Evolutionary conservation across 2,329 filamentous ascomycete species (phyloP).

Genomic region (Neocatenulostroma microsporum): DNA sequence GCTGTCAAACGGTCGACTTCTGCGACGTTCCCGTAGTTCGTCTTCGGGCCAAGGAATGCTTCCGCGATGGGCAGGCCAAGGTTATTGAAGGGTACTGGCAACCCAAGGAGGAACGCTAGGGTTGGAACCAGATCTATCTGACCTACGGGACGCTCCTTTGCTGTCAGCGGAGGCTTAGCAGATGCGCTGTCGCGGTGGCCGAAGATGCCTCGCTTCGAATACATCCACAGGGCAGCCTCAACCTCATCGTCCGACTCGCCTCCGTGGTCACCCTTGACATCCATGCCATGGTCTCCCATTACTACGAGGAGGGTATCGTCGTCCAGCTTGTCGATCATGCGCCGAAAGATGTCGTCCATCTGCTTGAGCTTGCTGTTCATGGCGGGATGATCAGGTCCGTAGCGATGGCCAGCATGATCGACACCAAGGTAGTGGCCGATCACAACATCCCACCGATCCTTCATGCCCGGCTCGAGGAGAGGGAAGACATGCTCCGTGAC

Average conservation of each 20-base stretch:
- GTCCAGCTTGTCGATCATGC: conserved; percentile 65
- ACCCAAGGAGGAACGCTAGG: conserved; percentile 73
- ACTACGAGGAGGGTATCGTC: conserved; percentile 83
- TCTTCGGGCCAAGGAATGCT: conserved; percentile 63
- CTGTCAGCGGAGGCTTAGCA: conserved; percentile 54
- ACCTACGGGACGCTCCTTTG: conserved; percentile 64
- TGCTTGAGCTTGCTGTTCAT: conserved; percentile 87
- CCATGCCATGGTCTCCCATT: conserved; percentile 99
- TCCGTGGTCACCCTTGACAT: conserved; percentile 93
- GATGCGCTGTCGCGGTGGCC: conserved; percentile 62
- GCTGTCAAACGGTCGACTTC: conserved; percentile 68
- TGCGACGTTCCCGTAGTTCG: conserved; percentile 69
- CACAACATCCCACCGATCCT: conserved; percentile 79
- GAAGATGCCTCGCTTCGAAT: conserved; percentile 79
- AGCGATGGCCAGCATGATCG: conserved; percentile 93
- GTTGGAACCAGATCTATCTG: conserved; percentile 97
- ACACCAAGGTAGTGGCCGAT: conserved; percentile 92
- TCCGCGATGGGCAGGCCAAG: conserved; percentile 89
- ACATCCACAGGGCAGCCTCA: conserved; percentile 96
- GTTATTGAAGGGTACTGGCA: conserved; percentile 95
- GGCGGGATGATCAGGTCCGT: conserved; percentile 83
- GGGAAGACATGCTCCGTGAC: conserved; percentile 88
- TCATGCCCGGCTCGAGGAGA: conserved; percentile 58
- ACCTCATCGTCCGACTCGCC: conserved; percentile 96
- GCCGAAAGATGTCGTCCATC: conserved; percentile 74